Evolutionary conservation across 1,284 basidiomycete genomes (phyloP), one percentile per base, ranked within the genome.

Genomic region (Sporisorium graminicola): DNA sequence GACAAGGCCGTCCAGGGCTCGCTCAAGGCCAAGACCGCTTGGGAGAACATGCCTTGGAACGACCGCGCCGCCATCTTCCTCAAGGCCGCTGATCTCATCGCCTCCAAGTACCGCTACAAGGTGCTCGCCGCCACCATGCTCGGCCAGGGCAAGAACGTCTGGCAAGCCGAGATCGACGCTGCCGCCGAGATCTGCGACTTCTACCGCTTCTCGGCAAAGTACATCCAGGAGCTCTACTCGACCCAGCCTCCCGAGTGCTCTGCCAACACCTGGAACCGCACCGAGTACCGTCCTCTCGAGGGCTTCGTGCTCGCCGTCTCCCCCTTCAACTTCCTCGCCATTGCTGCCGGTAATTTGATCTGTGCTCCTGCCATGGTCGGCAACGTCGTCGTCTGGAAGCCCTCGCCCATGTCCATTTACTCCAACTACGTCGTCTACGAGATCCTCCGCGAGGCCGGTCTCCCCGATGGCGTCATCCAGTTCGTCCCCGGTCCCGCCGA

Each of bases 121-220:
- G 89, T 99, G 59, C 90, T 98, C 88, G 97, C 97, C 33, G 95
- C 96, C 33, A 98, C 96, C 52, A 98, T 99, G 88, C 89, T 99
- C 50, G 96, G 96, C 14, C 96, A 99, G 88, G 96, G 97, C 58
- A 99, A 99, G 90, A 99, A 98, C 86, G 92, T 90, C 13, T 99
- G 96, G 96, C 96, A 99, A 88, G 97, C 96, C 24, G 96, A 99
- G 89, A 99, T 99, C 75, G 96, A 99, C 87, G 94, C 97, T 58
- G 96, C 95, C 29, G 96, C 97, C 18, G 96, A 98, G 91, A 93
- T 94, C 66, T 74, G 89, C 63, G 96, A 99, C 87, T 99, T 99
- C 89, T 91, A 98, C 87, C 90, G 97, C 73, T 99, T 99, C 84
- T 93, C 94, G 49, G 95, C 95, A 83, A 95, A 97, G 87, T 98